Conservation (phyloP, 306 rosid genomes). For the Arachis hypogaea region DNA sequence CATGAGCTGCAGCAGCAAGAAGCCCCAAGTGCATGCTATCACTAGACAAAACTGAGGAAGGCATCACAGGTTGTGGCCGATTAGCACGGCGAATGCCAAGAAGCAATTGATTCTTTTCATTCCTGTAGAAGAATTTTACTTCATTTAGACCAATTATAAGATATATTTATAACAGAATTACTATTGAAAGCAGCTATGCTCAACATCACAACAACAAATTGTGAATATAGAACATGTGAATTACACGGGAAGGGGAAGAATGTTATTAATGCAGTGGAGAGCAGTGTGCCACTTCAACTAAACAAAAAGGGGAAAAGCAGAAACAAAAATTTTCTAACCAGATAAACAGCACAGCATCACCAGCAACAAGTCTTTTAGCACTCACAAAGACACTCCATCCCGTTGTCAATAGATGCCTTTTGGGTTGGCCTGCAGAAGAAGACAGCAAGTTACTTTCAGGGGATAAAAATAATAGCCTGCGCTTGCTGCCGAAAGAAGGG, state of each 20-base stretch:
- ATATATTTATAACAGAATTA: constrained; percentile 9
- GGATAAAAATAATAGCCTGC: background rate
- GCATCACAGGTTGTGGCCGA: constrained; percentile 94
- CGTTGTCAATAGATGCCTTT: constrained; percentile 95
- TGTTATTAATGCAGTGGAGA: background rate
- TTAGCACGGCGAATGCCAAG: constrained; percentile 89
- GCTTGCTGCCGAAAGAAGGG: background rate
- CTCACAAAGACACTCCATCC: constrained; percentile 99
- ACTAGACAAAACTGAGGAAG: constrained; percentile 94
- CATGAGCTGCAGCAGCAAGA: constrained; percentile 99
- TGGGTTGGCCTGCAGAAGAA: constrained; percentile 86
- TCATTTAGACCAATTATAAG: constrained; percentile 7
- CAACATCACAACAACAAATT: constrained; percentile 3
- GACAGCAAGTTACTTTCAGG: background rate
- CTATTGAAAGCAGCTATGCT: background rate
- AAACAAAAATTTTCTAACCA: constrained; percentile 57
- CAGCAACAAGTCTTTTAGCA: constrained; percentile 96
- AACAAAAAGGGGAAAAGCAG: background rate
- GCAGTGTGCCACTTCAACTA: background rate
- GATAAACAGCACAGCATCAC: constrained; percentile 92
- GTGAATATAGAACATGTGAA: background rate
- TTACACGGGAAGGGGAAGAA: background rate
- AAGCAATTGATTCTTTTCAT: constrained; percentile 91
- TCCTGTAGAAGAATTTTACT: constrained; percentile 54
- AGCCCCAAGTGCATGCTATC: constrained; percentile 99